Evolutionary conservation across 1,139 yeast genomes (phyloP), one percentile per base, ranked within the genome.

Genomic region (Zhuliangozyma parablackwelliae): DNA sequence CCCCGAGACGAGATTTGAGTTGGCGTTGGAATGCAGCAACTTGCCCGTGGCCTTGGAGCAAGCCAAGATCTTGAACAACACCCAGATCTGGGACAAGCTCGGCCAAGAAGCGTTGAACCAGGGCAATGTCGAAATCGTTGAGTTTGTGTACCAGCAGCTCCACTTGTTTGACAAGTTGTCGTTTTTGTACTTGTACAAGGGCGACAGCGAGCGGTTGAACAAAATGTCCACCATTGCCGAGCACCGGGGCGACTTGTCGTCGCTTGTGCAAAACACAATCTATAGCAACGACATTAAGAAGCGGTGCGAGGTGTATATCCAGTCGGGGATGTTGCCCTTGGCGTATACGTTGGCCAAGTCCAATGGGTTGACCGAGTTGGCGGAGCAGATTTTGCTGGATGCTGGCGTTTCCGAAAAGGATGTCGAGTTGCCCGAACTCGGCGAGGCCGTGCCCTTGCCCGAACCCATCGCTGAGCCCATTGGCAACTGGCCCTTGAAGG

Each of bases 331-430:
- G 65, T 65, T 76, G 39, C 92, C 98, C 7, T 75, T 94, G 53
- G 98, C 98, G 1, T 94, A 89, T 59, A 86, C 97, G 23, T 75
- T 90, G 45, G 97, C 98, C 23, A 87, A 86, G 60, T 72, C 94
- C 27, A 85, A 83, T 50, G 97, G 96, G 6, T 75, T 89, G 47
- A 76, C 72, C 30, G 90, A 80, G 30, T 67, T 82, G 41, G 96
- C 96, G 24, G 73, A 76, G 32, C 73, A 78, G 34, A 83, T 87
- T 39, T 68, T 90, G 47, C 75, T 74, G 33, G 82, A 84, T 47
- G 78, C 90, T 24, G 87, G 80, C 8, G 71, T 86, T 28, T 69
- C 72, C 27, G 88, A 78, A 47, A 69, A 69, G 36, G 86, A 84
- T 40, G 73, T 90, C 40, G 75, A 75, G 39, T 65, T 88, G 45